phyloP scores from a whole-genome alignment of 2,329 filamentous ascomycete species.

The Coniochaeta prunicola region DNA sequence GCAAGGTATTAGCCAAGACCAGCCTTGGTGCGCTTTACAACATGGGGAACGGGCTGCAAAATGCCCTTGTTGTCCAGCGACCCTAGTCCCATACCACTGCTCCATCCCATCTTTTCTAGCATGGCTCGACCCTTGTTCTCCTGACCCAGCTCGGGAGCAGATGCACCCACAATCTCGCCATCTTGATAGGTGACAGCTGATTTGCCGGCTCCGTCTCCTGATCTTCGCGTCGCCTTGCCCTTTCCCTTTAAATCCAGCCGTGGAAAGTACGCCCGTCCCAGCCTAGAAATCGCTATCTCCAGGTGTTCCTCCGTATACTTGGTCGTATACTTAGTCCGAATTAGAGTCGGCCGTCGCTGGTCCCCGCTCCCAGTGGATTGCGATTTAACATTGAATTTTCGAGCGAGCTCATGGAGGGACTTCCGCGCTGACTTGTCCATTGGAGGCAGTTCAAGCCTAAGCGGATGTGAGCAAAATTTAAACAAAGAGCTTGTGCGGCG shows the following conservation, averaged over 20 bases:
- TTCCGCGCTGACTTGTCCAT: slow-evolving; percentile 77
- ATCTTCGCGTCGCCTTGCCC: slow-evolving; percentile 13
- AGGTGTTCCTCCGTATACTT: slow-evolving; percentile 52
- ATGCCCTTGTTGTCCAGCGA: slow-evolving; percentile 81
- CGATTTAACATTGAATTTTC: slow-evolving; percentile 70
- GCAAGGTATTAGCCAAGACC: slow-evolving; percentile 57
- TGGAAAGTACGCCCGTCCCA: slow-evolving; percentile 48
- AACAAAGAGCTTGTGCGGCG: not conserved
- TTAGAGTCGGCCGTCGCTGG: slow-evolving; percentile 68
- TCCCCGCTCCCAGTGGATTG: slow-evolving; percentile 72
- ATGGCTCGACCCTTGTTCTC: slow-evolving; percentile 81
- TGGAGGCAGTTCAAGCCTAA: slow-evolving; percentile 67
- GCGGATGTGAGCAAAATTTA: slow-evolving; percentile 3
- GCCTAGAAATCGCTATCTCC: slow-evolving; percentile 34
- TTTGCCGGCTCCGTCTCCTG: slow-evolving; percentile 12
- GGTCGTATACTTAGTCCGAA: slow-evolving; percentile 63
- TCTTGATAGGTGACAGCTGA: slow-evolving; percentile 59
- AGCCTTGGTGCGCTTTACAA: slow-evolving; percentile 79
- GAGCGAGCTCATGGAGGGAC: slow-evolving; percentile 71
- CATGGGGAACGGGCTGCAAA: slow-evolving; percentile 73
- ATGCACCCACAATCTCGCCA: slow-evolving; percentile 80
- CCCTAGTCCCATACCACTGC: slow-evolving; percentile 75
- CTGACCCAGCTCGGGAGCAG: slow-evolving; percentile 73
- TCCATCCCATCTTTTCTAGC: slow-evolving; percentile 98
- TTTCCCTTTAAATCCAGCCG: slow-evolving; percentile 36